phyloP scores from a whole-genome alignment of 306 rosid species.

The Ceratonia siliqua region DNA sequence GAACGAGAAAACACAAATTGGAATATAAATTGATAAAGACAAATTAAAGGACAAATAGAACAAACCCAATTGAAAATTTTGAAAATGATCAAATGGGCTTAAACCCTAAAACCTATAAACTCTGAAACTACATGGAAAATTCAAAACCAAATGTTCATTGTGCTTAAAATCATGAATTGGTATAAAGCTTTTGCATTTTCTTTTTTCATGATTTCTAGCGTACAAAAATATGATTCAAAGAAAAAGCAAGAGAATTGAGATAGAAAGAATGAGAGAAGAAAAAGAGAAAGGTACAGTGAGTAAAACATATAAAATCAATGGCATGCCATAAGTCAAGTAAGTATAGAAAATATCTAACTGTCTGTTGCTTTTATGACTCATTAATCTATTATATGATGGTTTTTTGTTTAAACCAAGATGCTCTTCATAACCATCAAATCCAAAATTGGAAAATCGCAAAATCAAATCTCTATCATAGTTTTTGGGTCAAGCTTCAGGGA shows the following conservation, averaged over 20 bases:
- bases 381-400: too few relatives aligned
- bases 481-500: too few relatives aligned
- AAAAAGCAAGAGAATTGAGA: neutral
- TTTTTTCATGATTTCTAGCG: neutral
- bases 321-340: too few relatives aligned
- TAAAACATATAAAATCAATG: too few relatives aligned
- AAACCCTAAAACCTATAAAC: neutral
- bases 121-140: neutral
- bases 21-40: too few relatives aligned
- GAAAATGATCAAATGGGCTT: conserved; percentile 20
- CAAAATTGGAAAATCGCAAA: too few relatives aligned
- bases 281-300: conserved; percentile 6
- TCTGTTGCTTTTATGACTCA: too few relatives aligned
- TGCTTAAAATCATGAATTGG: neutral
- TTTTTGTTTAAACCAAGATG: too few relatives aligned
- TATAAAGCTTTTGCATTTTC: neutral
- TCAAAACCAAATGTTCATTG: neutral
- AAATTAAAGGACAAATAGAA: neutral
- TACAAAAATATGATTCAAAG: neutral
- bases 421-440: too few relatives aligned
- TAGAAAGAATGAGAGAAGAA: neutral
- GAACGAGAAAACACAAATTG: neutral
- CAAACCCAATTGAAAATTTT: neutral
- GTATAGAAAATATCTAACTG: too few relatives aligned
- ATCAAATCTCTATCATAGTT: too few relatives aligned